Conservation (phyloP, 2,329 filamentous ascomycete genomes). For the Botrytis tulipae region DNA sequence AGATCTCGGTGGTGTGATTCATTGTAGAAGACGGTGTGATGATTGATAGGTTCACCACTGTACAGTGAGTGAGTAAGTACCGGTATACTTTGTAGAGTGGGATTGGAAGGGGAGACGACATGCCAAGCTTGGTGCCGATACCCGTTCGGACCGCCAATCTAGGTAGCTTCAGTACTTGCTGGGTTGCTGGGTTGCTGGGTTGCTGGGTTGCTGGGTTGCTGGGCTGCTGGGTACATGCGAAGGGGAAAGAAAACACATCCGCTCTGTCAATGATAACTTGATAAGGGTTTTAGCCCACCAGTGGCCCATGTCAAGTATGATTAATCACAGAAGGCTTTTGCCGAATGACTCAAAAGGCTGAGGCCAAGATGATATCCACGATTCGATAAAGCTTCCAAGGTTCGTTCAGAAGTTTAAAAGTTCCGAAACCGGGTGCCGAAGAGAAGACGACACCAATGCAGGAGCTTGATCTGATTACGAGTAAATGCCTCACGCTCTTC, state of each 20-base stretch:
- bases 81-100: too few relatives aligned
- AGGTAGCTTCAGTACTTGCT: too few relatives aligned
- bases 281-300: not conserved
- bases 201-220: too few relatives aligned
- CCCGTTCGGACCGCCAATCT: not conserved
- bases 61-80: too few relatives aligned
- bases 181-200: too few relatives aligned
- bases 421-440: not conserved
- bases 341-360: not conserved
- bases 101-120: not conserved
- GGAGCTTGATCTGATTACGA: not conserved
- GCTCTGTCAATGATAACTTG: not conserved
- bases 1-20: not conserved
- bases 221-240: not conserved
- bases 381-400: not conserved
- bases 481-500: not conserved
- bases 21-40: slow-evolving; percentile 7
- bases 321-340: not conserved
- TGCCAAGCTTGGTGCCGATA: slow-evolving; percentile 9
- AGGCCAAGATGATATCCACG: not conserved
- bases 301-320: not conserved
- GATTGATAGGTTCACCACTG: not conserved
- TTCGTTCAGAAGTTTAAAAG: not conserved
- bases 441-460: not conserved
- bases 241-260: not conserved